phyloP scores from a whole-genome alignment of 2,329 filamentous ascomycete species.

The Aspergillus persii region DNA sequence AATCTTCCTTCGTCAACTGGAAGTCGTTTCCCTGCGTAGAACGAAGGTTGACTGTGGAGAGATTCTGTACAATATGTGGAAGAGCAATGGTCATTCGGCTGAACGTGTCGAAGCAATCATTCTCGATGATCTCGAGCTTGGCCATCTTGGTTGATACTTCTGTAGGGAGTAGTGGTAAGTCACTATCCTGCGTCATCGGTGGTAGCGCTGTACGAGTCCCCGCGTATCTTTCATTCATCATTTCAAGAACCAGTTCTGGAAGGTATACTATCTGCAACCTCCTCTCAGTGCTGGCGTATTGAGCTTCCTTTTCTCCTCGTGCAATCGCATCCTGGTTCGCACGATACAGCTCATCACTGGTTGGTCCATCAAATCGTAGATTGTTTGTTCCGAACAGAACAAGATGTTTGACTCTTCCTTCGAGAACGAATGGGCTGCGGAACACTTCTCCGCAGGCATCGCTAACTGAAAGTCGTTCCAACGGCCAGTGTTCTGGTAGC shows the following conservation, averaged over 20 bases:
- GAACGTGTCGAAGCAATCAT: slow-evolving; percentile 25
- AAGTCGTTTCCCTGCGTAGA: slow-evolving; percentile 24
- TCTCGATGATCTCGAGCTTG: slow-evolving; percentile 27
- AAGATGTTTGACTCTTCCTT: slow-evolving; percentile 22
- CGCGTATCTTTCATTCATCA: slow-evolving; percentile 13
- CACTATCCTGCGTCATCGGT: background rate
- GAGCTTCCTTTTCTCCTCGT: slow-evolving; percentile 14
- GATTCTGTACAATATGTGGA: slow-evolving; percentile 16
- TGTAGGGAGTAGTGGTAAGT: background rate
- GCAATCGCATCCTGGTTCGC: slow-evolving; percentile 15
- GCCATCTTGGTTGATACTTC: slow-evolving; percentile 7
- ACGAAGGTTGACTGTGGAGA: slow-evolving; percentile 18
- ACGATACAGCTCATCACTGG: slow-evolving; percentile 11
- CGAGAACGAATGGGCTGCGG: slow-evolving; percentile 17
- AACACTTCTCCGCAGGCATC: slow-evolving; percentile 16
- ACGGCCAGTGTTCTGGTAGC: slow-evolving; percentile 26
- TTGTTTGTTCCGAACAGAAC: slow-evolving; percentile 17
- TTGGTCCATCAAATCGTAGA: slow-evolving; percentile 25
- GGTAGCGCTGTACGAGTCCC: background rate
- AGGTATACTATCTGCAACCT: slow-evolving; percentile 16
- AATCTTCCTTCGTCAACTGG: slow-evolving; percentile 8
- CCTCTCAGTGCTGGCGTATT: slow-evolving; percentile 9
- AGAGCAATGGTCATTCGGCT: slow-evolving; percentile 19
- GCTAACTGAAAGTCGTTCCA: slow-evolving; percentile 16
- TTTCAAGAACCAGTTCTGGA: slow-evolving; percentile 11